Evolutionary conservation across 164 flowering plant genomes (phyloP).

Genomic region (Annona cherimola): DNA sequence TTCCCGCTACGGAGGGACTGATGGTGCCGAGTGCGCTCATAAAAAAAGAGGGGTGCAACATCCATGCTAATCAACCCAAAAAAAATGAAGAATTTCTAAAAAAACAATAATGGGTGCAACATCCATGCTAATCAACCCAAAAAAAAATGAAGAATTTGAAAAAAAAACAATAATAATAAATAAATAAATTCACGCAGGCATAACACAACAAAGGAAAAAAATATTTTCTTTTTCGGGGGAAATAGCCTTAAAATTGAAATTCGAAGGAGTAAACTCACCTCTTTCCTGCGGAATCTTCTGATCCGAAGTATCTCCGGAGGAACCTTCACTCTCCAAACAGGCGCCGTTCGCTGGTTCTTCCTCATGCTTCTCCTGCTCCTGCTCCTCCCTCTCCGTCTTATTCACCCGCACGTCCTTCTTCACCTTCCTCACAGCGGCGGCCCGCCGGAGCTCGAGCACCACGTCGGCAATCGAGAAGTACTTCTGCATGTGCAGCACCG

Average conservation of each 20-base stretch:
- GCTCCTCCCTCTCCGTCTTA: neutral
- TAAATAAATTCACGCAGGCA: neutral
- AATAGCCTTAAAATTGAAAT: neutral
- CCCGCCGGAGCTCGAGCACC: conserved; percentile 46
- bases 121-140: too few relatives aligned
- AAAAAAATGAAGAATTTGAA: too few relatives aligned
- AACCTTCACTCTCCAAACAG: conserved; percentile 6
- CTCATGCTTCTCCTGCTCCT: conserved; percentile 8
- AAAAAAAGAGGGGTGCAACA: neutral
- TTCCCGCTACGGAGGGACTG: neutral
- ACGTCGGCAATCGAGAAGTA: conserved; percentile 81
- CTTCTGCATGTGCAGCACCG: conserved; percentile 89
- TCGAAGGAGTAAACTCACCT: conserved; percentile 41
- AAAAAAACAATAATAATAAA: neutral
- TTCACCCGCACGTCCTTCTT: conserved; percentile 10
- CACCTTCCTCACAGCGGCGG: conserved; percentile 28
- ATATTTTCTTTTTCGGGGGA: neutral
- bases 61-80: neutral
- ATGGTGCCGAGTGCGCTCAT: neutral
- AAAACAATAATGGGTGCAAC: too few relatives aligned
- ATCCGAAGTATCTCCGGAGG: conserved; percentile 40
- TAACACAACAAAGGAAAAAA: neutral
- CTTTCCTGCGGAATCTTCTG: conserved; percentile 48
- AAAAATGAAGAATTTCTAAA: too few relatives aligned
- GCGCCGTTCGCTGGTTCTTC: neutral